Base-by-base conservation (phyloP, 352 stramenopile species). In the Globisporangium spinosum region DNA sequence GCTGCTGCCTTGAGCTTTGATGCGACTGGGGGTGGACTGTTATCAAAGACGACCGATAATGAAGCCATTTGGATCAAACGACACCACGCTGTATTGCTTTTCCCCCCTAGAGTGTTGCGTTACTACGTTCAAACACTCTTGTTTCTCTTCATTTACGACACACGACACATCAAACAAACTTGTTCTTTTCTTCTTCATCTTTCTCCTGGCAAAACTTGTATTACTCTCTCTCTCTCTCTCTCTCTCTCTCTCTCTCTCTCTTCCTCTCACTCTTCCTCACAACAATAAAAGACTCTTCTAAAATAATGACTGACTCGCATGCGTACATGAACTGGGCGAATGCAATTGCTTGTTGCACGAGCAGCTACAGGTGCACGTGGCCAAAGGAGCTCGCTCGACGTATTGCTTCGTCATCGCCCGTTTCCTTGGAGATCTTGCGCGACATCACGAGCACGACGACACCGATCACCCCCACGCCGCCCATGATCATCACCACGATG, bases 401-500 rank as follows among this genome's bases (percentile, higher is more conserved):
- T 59, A 70, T 27, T 43, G 73, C 58, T 27, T 80, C 64, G 63
- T 81, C 70, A 56, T 89, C 79, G 34, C 73, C 70, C 10, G 67
- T 83, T 27, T 84, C 72, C 65, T 90, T 82, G 29, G 76, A 71
- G 49, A 89, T 77, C 35, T 83, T 79, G 38, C 75, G 80, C 25
- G 84, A 90, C 43, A 84, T 76, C 35, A 87, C 65, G 45, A 85
- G 64, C 13, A 89, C 71, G 53, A 90, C 62, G 0, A 74, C 55
- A 15, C 68, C 85, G 54, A 93, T 89, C 15, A 76, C 35, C 8
- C 66, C 80, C n/a, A 91, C 76, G 43, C 78, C 75, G 58, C 77
- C 82, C 29, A 93, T 63, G 53, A 89, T 89, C 29, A 77, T 67
- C 29, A 88, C 64, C n/a, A 91, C 74, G 32, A 93, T 70, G 29